phyloP scores from a whole-genome alignment of 108 stramenopile genomes.

The Mayamaea pseudoterrestris region DNA sequence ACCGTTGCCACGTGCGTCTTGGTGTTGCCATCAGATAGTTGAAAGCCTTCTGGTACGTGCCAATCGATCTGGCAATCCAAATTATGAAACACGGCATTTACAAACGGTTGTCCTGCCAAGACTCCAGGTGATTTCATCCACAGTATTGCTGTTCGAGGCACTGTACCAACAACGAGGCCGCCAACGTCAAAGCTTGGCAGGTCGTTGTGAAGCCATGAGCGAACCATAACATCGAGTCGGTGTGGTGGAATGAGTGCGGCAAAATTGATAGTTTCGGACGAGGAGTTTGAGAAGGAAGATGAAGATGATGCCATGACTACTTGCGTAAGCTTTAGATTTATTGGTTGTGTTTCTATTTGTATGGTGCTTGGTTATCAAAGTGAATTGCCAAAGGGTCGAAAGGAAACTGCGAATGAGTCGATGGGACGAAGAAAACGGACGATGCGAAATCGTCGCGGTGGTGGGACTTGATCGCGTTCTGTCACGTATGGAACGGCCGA shows the following conservation, averaged over 20 bases:
- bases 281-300: no score
- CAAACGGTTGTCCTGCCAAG: constrained; percentile 90
- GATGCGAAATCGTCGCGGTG: no score
- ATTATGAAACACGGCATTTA: constrained; percentile 75
- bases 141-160: constrained; percentile 34
- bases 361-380: no score
- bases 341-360: no score
- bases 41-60: constrained; percentile 62
- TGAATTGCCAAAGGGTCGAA: no score
- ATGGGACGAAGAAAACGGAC: no score
- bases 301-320: no score
- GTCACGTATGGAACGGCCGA: no score
- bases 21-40: constrained; percentile 12
- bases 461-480: no score
- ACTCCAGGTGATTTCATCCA: constrained; percentile 80
- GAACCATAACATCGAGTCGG: constrained; percentile 2
- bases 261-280: no score
- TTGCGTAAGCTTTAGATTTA: no score
- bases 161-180: constrained; percentile 84
- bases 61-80: constrained; percentile 77
- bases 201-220: constrained; percentile 85
- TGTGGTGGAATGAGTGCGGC: constrained; percentile 1
- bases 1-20: constrained; percentile 85
- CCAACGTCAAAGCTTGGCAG: constrained; percentile 95
- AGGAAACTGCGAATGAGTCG: no score